These are phyloP conservation scores for Turritis glabra DNA, from an alignment of 345 rosid species.

Conservation along the genomic window DNA sequence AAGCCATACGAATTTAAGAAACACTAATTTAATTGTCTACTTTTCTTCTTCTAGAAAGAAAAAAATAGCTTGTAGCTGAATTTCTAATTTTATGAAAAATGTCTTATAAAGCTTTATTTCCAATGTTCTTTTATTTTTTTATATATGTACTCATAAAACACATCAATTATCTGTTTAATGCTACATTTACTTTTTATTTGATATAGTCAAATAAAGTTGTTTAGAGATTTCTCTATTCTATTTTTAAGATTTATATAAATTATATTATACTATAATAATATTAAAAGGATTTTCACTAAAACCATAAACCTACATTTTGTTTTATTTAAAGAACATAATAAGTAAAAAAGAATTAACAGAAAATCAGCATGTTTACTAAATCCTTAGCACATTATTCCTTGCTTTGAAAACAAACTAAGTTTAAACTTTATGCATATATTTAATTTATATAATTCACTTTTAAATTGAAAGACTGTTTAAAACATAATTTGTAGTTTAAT, in stretches of 20 bases:
- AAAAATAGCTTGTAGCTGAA: neutral
- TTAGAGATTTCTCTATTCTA: neutral
- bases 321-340: neutral
- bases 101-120: neutral
- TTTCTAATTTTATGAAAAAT: neutral
- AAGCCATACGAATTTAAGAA: neutral
- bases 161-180: neutral
- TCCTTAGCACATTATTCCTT: constrained; percentile 42
- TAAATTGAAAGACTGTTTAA: neutral
- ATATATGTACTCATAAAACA: neutral
- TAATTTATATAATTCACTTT: neutral
- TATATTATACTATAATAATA: neutral
- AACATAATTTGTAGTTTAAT: neutral
- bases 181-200: too few species aligned
- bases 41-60: neutral
- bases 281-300: neutral
- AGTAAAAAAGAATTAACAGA: neutral
- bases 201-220: neutral
- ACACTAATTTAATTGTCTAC: neutral
- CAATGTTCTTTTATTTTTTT: neutral
- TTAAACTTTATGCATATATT: constrained; percentile 17
- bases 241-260: neutral
- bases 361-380: constrained; percentile 1
- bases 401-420: constrained; percentile 39
- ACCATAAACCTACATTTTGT: neutral